Percentiles rank a stretch among this genome's conserved stretches.
Evolutionary conservation across 805 yeast genomes (phyloP).

Genomic region (Cyberlindnera suaveolens): DNA sequence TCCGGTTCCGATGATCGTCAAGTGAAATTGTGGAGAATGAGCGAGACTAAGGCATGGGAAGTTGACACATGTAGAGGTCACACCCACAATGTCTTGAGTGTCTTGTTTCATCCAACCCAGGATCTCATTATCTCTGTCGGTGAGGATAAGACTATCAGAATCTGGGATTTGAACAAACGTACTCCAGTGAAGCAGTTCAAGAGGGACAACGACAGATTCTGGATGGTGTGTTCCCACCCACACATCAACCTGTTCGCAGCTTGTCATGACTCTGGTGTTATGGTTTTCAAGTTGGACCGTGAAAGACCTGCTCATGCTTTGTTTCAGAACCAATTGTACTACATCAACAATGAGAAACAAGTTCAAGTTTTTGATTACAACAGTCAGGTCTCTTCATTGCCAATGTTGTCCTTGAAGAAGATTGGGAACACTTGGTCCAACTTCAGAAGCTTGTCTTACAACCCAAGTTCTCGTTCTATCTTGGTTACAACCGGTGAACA

Average conservation of each 20-base stretch:
- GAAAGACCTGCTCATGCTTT: constrained; percentile 90
- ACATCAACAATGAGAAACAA: constrained; percentile 78
- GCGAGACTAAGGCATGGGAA: constrained; percentile 98
- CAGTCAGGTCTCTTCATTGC: constrained; percentile 59
- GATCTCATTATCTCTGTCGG: constrained; percentile 89
- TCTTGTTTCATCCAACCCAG: constrained; percentile 88
- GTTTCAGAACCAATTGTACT: constrained; percentile 68
- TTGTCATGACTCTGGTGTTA: constrained; percentile 94
- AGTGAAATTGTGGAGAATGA: constrained; percentile 95
- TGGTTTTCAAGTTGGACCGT: constrained; percentile 95
- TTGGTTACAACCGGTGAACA: constrained; percentile 73
- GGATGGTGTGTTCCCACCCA: constrained; percentile 90
- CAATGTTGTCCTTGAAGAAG: constrained; percentile 77
- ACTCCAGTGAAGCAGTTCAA: constrained; percentile 91
- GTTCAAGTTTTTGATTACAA: constrained; percentile 73
- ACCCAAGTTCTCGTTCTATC: constrained; percentile 86
- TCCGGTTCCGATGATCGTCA: constrained; percentile 96
- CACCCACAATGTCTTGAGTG: constrained; percentile 85
- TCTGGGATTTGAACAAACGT: constrained; percentile 94
- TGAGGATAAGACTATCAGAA: constrained; percentile 92
- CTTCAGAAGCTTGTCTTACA: constrained; percentile 78
- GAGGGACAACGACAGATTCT: constrained; percentile 90
- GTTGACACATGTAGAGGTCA: constrained; percentile 98
- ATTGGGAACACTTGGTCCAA: constrained; percentile 84
- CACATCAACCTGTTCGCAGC: constrained; percentile 88